These are phyloP conservation scores for Aquanectria penicillioides DNA, from an alignment of 2,329 filamentous ascomycete species.

Conservation along the genomic window DNA sequence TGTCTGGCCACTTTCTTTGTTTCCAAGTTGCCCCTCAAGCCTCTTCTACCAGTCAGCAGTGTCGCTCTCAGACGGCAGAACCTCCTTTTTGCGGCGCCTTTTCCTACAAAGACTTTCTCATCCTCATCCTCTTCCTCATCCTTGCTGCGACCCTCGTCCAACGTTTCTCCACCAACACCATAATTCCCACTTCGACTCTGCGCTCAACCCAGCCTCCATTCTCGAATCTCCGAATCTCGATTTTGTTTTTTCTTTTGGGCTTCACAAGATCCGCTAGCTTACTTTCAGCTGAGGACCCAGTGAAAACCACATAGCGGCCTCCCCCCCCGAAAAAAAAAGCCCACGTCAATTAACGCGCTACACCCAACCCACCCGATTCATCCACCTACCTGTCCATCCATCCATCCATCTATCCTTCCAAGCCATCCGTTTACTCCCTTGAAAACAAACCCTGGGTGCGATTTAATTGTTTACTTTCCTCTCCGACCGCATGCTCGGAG, in stretches of 20 bases:
- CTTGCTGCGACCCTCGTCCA: too few species aligned
- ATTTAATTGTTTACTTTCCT: conserved; percentile 11
- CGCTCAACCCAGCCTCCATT: background rate
- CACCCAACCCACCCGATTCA: conserved; percentile 15
- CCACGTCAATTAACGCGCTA: conserved; percentile 26
- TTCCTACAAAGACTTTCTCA: background rate
- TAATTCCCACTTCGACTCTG: background rate
- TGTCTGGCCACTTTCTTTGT: conserved; percentile 12
- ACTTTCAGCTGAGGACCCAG: background rate
- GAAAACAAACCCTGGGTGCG: conserved; percentile 11
- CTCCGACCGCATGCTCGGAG: too few species aligned
- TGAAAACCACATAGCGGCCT: conserved; percentile 4
- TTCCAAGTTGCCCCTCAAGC: background rate
- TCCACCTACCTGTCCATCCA: background rate
- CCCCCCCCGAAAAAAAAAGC: background rate
- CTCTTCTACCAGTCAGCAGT: conserved; percentile 2
- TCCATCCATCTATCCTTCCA: conserved; percentile 16
- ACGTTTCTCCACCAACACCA: too few species aligned
- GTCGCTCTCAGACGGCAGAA: background rate
- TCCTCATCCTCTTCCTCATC: background rate
- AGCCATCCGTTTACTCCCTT: conserved; percentile 19
- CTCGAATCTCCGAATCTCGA: background rate
- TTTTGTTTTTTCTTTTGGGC: too few species aligned
- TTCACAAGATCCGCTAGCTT: conserved; percentile 2
- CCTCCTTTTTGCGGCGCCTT: background rate